Conservation (phyloP, 1,284 basidiomycete species). For the Stereum hirsutum region DNA sequence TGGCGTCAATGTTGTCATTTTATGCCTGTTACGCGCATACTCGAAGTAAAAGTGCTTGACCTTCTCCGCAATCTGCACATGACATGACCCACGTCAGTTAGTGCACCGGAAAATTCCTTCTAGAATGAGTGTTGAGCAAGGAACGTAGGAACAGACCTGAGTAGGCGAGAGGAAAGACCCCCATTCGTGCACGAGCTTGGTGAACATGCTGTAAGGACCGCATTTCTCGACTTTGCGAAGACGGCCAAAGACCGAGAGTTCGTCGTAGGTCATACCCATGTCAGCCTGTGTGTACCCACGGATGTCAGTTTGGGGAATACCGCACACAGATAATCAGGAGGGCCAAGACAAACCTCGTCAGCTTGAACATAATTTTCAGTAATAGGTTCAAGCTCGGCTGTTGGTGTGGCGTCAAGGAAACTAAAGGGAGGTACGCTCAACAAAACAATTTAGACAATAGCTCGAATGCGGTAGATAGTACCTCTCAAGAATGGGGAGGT, state of each 20-base stretch:
- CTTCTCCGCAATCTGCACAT: slow-evolving; percentile 82
- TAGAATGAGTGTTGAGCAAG: background rate
- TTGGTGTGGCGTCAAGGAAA: slow-evolving; percentile 88
- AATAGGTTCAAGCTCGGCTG: slow-evolving; percentile 95
- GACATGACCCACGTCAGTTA: background rate
- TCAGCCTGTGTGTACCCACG: slow-evolving; percentile 50
- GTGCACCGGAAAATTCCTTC: background rate
- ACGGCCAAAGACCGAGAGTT: slow-evolving; percentile 88
- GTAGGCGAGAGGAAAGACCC: slow-evolving; percentile 70
- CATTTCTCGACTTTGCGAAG: slow-evolving; percentile 95
- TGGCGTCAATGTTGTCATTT: slow-evolving; percentile 98
- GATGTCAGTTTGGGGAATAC: background rate
- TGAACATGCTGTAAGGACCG: slow-evolving; percentile 95
- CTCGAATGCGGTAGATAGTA: slow-evolving; percentile 24
- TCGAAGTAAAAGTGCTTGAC: slow-evolving; percentile 98
- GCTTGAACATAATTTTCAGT: slow-evolving; percentile 91
- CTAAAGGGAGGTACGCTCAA: slow-evolving; percentile 38
- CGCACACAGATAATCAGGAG: background rate
- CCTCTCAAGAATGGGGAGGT: slow-evolving; percentile 79
- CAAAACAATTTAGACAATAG: too few species aligned
- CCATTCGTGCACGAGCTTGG: slow-evolving; percentile 92
- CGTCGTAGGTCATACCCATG: slow-evolving; percentile 99
- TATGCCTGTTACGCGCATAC: slow-evolving; percentile 94
- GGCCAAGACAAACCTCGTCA: slow-evolving; percentile 65
- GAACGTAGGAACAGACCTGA: slow-evolving; percentile 41